phyloP scores from a whole-genome alignment of 2,329 filamentous ascomycete species.

The Fusarium longipes region DNA sequence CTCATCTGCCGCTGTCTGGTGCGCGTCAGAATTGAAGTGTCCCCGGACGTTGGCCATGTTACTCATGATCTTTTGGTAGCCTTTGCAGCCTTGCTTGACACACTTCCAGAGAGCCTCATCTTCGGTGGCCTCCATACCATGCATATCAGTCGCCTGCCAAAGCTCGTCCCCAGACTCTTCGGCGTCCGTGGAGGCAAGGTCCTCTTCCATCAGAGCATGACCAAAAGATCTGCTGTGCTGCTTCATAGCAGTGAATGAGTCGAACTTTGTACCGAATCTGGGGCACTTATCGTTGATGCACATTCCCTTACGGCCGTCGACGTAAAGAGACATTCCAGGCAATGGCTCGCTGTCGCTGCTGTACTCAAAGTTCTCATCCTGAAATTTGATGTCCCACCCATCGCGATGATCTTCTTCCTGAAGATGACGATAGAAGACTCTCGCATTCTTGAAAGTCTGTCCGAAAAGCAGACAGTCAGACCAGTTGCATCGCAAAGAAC shows the following conservation, averaged over 20 bases:
- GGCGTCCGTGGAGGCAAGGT: not conserved
- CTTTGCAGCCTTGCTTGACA: constrained; percentile 21
- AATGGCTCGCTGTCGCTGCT: not conserved
- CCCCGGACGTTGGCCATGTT: not conserved
- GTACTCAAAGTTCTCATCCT: not conserved
- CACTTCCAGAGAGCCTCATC: constrained; percentile 16
- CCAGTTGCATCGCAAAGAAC: constrained; percentile 30
- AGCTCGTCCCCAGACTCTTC: not conserved
- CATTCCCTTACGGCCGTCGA: not conserved
- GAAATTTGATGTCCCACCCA: not conserved
- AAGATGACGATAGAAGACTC: constrained; percentile 25
- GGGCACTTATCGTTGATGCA: constrained; percentile 27
- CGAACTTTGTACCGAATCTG: not conserved
- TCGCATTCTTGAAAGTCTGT: constrained; percentile 6
- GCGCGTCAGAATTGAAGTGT: constrained; percentile 10
- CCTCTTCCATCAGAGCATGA: constrained; percentile 4
- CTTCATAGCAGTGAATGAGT: not conserved
- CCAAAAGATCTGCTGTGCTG: constrained; percentile 16
- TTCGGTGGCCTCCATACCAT: constrained; percentile 19
- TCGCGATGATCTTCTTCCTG: constrained; percentile 7
- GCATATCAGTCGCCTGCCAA: constrained; percentile 13
- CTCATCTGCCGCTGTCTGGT: constrained; percentile 7
- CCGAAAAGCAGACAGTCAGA: constrained; percentile 22
- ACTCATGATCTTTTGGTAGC: constrained; percentile 3
- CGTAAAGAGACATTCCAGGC: constrained; percentile 12